A percentile compares a stretch with the other conserved stretches of the same genome.
phyloP scores from a whole-genome alignment of 2,329 filamentous ascomycete genomes.

The Pseudopyrenochaeta lycopersici region DNA sequence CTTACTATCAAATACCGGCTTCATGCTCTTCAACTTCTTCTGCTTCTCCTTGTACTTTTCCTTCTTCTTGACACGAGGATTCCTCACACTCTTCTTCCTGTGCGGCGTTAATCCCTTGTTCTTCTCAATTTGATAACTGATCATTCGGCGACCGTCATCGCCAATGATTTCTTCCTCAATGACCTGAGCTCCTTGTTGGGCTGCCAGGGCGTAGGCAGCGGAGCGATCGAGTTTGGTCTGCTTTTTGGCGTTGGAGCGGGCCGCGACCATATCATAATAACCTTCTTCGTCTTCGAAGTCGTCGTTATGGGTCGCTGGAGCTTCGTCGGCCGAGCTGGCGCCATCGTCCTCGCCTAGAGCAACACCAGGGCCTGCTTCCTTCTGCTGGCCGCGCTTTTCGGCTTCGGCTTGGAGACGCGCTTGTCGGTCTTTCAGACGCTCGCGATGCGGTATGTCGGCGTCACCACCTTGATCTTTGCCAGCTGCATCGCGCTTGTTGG shows the following conservation, averaged over 20 bases:
- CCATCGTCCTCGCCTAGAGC: slow-evolving; percentile 70
- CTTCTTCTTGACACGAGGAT: slow-evolving; percentile 97
- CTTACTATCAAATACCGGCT: slow-evolving; percentile 76
- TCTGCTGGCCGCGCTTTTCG: slow-evolving; percentile 76
- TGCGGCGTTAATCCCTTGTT: slow-evolving; percentile 94
- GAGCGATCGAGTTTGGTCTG: slow-evolving; percentile 76
- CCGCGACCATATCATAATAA: slow-evolving; percentile 90
- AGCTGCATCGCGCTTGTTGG: slow-evolving; percentile 80
- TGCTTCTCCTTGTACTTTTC: slow-evolving; percentile 96
- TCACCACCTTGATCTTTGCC: slow-evolving; percentile 81
- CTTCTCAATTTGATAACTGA: slow-evolving; percentile 94
- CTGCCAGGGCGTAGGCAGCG: slow-evolving; percentile 64
- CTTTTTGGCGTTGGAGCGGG: slow-evolving; percentile 71
- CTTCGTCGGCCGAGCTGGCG: slow-evolving; percentile 73
- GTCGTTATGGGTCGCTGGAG: slow-evolving; percentile 48
- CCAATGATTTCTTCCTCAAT: slow-evolving; percentile 75
- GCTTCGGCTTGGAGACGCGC: slow-evolving; percentile 88
- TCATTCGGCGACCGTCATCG: slow-evolving; percentile 87
- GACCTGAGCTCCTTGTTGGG: slow-evolving; percentile 67
- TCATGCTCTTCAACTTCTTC: slow-evolving; percentile 93
- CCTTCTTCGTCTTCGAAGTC: slow-evolving; percentile 67
- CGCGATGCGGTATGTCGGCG: slow-evolving; percentile 84
- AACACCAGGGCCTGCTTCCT: slow-evolving; percentile 65
- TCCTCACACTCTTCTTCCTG: slow-evolving; percentile 92
- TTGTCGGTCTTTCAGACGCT: slow-evolving; percentile 86